Percentiles rank a stretch among this genome's conserved stretches.
Evolutionary conservation across 2,329 filamentous ascomycete species (phyloP).

Genomic region (Phaeosphaeria sp.): DNA sequence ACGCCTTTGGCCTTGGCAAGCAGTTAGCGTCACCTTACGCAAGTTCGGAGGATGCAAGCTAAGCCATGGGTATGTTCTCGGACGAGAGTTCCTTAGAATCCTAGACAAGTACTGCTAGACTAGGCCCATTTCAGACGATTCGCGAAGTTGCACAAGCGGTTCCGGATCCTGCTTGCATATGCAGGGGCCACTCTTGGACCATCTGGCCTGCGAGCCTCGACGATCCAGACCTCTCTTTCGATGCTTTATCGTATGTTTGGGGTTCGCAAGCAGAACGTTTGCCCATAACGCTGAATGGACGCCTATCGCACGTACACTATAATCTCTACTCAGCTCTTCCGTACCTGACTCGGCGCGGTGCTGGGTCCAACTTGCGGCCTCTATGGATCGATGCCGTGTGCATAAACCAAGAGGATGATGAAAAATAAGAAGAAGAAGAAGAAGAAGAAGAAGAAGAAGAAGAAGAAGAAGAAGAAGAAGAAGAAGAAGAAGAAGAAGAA

Average conservation of each 20-base stretch:
- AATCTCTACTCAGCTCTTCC: conserved; percentile 7
- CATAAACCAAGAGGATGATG: conserved; percentile 2
- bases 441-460: conserved; percentile 1
- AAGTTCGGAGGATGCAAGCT: no score
- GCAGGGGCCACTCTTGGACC: no score
- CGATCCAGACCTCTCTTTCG: conserved; percentile 1
- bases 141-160: no score
- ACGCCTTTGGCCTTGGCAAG: no score
- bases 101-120: no score
- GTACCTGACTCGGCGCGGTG: not conserved
- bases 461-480: not conserved
- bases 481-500: not conserved
- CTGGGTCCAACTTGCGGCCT: not conserved
- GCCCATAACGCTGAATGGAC: not conserved
- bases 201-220: not conserved
- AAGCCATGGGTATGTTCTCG: no score
- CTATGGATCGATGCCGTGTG: conserved; percentile 7
- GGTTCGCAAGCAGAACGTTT: not conserved
- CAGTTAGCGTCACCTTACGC: no score
- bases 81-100: no score
- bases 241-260: conserved; percentile 5
- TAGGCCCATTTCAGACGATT: no score
- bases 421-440: no score
- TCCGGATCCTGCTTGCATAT: no score
- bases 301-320: not conserved